Percentiles rank a stretch among this genome's conserved stretches.
phyloP scores from a whole-genome alignment of 345 rosid genomes.

The Erucastrum elatum region DNA sequence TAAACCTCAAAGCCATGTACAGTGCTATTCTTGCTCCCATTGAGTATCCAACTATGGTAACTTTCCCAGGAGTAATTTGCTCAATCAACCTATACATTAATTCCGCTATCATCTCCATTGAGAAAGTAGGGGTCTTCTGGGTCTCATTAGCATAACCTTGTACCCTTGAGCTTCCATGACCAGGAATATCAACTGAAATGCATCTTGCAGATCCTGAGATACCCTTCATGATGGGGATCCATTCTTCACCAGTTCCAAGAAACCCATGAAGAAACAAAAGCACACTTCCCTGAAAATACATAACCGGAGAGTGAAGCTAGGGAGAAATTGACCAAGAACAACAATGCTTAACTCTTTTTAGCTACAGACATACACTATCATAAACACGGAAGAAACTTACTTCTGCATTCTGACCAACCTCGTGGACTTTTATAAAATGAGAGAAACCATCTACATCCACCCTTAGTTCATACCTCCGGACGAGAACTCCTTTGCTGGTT shows the following conservation, averaged over 20 bases:
- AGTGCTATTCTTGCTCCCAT: slow-evolving; percentile 94
- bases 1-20: slow-evolving; percentile 69
- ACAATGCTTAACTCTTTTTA: background rate
- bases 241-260: slow-evolving; percentile 88
- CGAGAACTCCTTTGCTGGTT: slow-evolving; percentile 48
- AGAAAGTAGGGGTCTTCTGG: slow-evolving; percentile 41
- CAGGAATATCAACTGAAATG: slow-evolving; percentile 87
- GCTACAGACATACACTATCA: slow-evolving; percentile 14
- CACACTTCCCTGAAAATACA: slow-evolving; percentile 53
- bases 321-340: slow-evolving; percentile 7
- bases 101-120: slow-evolving; percentile 57
- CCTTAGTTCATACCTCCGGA: slow-evolving; percentile 46
- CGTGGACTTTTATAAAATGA: slow-evolving; percentile 51
- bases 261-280: slow-evolving; percentile 83
- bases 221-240: slow-evolving; percentile 83
- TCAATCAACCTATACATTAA: slow-evolving; percentile 49
- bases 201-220: slow-evolving; percentile 76
- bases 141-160: slow-evolving; percentile 35
- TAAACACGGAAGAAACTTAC: slow-evolving; percentile 45
- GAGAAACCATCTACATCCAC: slow-evolving; percentile 56
- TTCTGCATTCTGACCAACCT: slow-evolving; percentile 48
- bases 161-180: slow-evolving; percentile 73
- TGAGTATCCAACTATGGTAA: slow-evolving; percentile 79
- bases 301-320: slow-evolving; percentile 11
- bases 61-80: slow-evolving; percentile 54